Conservation (phyloP, 345 rosid species). For the Turritis glabra region DNA sequence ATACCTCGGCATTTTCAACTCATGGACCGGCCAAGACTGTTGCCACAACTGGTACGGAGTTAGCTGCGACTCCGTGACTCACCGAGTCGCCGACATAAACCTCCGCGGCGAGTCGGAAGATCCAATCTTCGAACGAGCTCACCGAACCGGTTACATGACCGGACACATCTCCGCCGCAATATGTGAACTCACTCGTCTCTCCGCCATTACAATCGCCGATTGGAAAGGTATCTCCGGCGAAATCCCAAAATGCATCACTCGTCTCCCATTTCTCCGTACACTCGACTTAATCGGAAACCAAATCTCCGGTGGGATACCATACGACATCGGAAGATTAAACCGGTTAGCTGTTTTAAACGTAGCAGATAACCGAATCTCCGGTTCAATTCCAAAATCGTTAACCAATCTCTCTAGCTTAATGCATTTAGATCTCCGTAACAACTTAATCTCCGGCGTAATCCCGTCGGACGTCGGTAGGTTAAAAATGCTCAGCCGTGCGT, state of each 20-base stretch:
- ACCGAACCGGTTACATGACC: constrained; percentile 75
- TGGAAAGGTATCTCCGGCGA: constrained; percentile 91
- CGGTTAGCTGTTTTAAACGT: constrained; percentile 74
- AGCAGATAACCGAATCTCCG: constrained; percentile 72
- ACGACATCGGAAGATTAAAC: constrained; percentile 56
- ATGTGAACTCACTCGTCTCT: constrained; percentile 64
- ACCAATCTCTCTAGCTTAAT: constrained; percentile 65
- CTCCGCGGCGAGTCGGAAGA: constrained; percentile 93
- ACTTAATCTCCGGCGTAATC: constrained; percentile 55
- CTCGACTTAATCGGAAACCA: constrained; percentile 76
- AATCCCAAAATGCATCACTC: constrained; percentile 66
- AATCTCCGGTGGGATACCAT: constrained; percentile 62
- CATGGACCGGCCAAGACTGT: constrained; percentile 86
- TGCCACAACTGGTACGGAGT: constrained; percentile 91
- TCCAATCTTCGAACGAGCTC: constrained; percentile 65
- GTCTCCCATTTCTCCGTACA: constrained; percentile 66
- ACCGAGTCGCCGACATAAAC: constrained; percentile 78
- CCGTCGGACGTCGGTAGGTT: constrained; percentile 62
- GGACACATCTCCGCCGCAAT: constrained; percentile 65
- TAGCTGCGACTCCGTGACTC: constrained; percentile 68
- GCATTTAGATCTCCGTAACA: constrained; percentile 84
- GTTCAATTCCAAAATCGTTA: constrained; percentile 63
- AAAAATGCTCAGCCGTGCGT: constrained; percentile 72
- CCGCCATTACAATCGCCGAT: constrained; percentile 71
- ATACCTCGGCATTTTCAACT: constrained; percentile 66